These are phyloP conservation scores for Nigrospora sphaerica DNA, from an alignment of 2,329 filamentous ascomycete genomes.

Conservation along the genomic window DNA sequence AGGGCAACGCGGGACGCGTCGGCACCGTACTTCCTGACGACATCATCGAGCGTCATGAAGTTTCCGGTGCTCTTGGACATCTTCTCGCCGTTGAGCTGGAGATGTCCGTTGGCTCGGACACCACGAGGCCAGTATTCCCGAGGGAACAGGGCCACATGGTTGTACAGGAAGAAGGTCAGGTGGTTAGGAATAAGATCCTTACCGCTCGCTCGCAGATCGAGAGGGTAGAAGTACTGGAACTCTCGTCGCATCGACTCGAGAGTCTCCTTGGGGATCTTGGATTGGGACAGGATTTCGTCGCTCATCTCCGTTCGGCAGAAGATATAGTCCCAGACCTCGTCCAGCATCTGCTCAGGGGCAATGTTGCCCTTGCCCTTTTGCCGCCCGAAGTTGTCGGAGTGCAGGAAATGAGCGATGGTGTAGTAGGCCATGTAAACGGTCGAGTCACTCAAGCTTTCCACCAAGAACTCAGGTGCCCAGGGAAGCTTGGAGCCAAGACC, in stretches of 20 bases:
- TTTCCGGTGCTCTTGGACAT: constrained; percentile 98
- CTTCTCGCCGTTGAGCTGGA: constrained; percentile 94
- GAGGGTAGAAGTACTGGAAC: constrained; percentile 95
- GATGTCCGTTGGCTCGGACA: constrained; percentile 84
- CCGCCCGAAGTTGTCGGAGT: constrained; percentile 80
- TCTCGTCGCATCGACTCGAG: constrained; percentile 79
- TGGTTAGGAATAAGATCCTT: constrained; percentile 94
- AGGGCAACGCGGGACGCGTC: constrained; percentile 88
- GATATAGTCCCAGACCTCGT: constrained; percentile 94
- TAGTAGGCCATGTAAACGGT: constrained; percentile 90
- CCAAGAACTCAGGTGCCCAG: constrained; percentile 85
- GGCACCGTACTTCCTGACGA: constrained; percentile 87
- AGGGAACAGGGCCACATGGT: constrained; percentile 84
- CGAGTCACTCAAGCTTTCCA: constrained; percentile 86
- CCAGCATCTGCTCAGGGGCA: constrained; percentile 78
- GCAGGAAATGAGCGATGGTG: constrained; percentile 59
- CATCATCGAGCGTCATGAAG: constrained; percentile 84
- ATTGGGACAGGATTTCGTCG: constrained; percentile 56
- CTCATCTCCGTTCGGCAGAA: constrained; percentile 70
- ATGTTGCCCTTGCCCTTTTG: constrained; percentile 62
- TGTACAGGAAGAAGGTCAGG: constrained; percentile 91
- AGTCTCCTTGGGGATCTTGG: constrained; percentile 65
- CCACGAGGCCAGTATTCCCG: constrained; percentile 82
- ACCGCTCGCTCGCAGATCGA: constrained; percentile 81
- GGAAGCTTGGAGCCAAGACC: constrained; percentile 91